phyloP scores from a whole-genome alignment of 495 filamentous ascomycete genomes.

The Xylaria castorea region DNA sequence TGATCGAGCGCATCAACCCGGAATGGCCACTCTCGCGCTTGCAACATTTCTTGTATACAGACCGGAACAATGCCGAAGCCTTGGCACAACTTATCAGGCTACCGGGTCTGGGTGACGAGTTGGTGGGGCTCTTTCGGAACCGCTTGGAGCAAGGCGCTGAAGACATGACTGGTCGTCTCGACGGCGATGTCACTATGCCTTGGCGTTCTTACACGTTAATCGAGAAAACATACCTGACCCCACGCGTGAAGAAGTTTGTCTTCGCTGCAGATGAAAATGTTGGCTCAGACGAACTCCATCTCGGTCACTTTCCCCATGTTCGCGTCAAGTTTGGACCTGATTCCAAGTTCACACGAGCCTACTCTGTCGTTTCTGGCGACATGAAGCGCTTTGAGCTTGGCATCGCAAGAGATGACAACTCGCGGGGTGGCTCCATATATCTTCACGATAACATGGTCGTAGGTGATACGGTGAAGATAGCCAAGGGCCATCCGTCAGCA shows the following conservation, averaged over 20 bases:
- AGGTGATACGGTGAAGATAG: constrained; percentile 57
- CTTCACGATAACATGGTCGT: constrained; percentile 41
- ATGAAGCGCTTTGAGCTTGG: constrained; percentile 46
- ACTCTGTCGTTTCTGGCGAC: constrained; percentile 49
- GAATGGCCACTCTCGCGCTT: constrained; percentile 51
- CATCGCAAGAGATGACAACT: constrained; percentile 45
- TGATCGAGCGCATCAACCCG: constrained; percentile 49
- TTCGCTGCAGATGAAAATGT: constrained; percentile 29
- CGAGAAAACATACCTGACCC: constrained; percentile 33
- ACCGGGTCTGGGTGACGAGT: constrained; percentile 45
- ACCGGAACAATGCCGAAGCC: constrained; percentile 44
- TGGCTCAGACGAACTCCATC: constrained; percentile 27
- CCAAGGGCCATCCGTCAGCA: constrained; percentile 34
- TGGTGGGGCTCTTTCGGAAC: constrained; percentile 31
- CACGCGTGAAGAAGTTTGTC: constrained; percentile 36
- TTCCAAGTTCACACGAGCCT: constrained; percentile 39
- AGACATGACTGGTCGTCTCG: constrained; percentile 33
- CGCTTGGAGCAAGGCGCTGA: constrained; percentile 36
- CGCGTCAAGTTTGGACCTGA: constrained; percentile 40
- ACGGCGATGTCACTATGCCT: constrained; percentile 32
- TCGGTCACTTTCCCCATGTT: constrained; percentile 38
- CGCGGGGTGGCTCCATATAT: constrained; percentile 47
- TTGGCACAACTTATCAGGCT: constrained; percentile 44
- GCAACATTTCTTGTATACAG: constrained; percentile 49
- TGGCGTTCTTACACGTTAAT: constrained; percentile 37